A percentile compares a stretch with the other conserved stretches of the same genome.
These are phyloP conservation scores for Rubroboletus satanas DNA, from an alignment of 768 basidiomycete species.

Conservation along the genomic window DNA sequence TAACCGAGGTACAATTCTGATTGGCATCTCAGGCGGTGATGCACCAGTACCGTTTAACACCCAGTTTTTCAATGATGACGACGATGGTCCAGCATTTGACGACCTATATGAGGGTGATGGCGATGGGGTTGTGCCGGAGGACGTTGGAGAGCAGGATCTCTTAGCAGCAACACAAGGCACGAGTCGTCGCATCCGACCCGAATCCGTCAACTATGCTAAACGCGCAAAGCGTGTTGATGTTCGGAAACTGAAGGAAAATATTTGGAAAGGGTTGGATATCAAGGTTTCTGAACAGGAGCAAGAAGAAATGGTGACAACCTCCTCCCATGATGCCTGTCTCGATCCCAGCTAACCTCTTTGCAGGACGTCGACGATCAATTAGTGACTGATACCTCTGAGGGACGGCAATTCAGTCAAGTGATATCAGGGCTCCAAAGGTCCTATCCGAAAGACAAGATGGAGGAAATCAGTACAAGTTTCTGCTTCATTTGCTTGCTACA, in stretches of 20 bases:
- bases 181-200: conserved; percentile 76
- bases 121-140: conserved; percentile 44
- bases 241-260: conserved; percentile 93
- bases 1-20: conserved; percentile 4
- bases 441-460: conserved; percentile 93
- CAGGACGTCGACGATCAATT: conserved; percentile 54
- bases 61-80: conserved; percentile 96
- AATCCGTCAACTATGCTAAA: conserved; percentile 91
- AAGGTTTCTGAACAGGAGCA: conserved; percentile 43
- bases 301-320: conserved; percentile 50
- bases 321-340: not conserved
- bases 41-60: conserved; percentile 80
- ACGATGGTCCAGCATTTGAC: conserved; percentile 71
- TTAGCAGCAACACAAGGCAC: conserved; percentile 75
- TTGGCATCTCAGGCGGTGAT: conserved; percentile 35
- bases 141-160: conserved; percentile 81
- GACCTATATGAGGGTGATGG: conserved; percentile 48
- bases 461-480: conserved; percentile 97
- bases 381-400: conserved; percentile 62
- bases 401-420: conserved; percentile 72
- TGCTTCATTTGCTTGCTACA: conserved; percentile 98
- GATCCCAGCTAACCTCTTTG: not conserved
- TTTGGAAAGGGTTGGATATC: conserved; percentile 91
- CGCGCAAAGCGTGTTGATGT: conserved; percentile 96
- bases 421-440: conserved; percentile 75